Conservation (phyloP, 1,284 basidiomycete species). For the Rhodotorula sp. region DNA sequence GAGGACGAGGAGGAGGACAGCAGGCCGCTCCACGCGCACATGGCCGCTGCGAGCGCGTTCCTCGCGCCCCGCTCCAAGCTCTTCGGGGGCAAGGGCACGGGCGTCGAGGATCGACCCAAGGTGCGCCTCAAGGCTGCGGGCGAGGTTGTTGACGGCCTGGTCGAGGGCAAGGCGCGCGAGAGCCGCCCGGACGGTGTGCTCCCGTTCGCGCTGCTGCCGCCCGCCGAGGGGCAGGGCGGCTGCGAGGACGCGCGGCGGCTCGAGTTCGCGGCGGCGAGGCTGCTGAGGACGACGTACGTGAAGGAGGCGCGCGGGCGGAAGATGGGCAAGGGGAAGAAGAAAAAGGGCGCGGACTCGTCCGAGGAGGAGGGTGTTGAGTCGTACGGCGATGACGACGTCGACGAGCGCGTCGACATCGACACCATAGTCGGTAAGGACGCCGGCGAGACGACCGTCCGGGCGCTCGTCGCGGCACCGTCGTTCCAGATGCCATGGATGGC, state of each 20-base stretch:
- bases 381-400: neutral
- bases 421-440: constrained; percentile 1
- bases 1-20: neutral
- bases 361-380: neutral
- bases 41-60: neutral
- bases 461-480: neutral
- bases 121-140: neutral
- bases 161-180: neutral
- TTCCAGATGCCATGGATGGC: neutral
- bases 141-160: neutral
- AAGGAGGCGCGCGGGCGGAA: neutral
- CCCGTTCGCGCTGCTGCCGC: neutral
- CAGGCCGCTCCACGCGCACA: neutral
- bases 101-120: neutral
- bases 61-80: neutral
- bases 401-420: neutral
- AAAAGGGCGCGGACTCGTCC: neutral
- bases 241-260: neutral
- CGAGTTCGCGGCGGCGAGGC: neutral
- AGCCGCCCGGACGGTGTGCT: neutral
- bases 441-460: neutral
- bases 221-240: too few relatives aligned
- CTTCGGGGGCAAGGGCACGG: neutral
- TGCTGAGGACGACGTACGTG: neutral
- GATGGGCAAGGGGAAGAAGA: neutral